These are phyloP conservation scores for Anthracocystis panici-leucophaei DNA, from an alignment of 1,284 basidiomycete genomes.

Conservation along the genomic window DNA sequence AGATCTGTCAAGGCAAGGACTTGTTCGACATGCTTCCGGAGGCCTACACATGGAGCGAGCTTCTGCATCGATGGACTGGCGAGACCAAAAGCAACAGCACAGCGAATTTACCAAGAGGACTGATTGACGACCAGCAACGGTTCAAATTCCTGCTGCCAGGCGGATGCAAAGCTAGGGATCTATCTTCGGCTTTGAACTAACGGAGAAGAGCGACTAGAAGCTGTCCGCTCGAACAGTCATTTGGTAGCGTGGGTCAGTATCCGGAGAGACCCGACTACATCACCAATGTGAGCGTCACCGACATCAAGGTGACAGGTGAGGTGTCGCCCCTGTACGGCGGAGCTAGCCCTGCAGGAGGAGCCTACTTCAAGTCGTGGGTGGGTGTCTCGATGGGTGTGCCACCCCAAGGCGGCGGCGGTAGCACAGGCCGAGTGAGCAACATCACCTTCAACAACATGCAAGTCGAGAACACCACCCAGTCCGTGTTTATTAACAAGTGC, in stretches of 20 bases:
- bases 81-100: constrained; percentile 69
- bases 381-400: constrained; percentile 5
- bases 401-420: constrained; percentile 8
- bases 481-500: constrained; percentile 18
- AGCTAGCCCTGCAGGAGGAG: neutral
- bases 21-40: constrained; percentile 76
- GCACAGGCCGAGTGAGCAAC: constrained; percentile 9
- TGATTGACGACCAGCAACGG: constrained; percentile 73
- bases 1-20: constrained; percentile 76
- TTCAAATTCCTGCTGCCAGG: constrained; percentile 76
- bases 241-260: constrained; percentile 12
- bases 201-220: neutral
- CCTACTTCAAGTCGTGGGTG: constrained; percentile 13
- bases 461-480: constrained; percentile 11
- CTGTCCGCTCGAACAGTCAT: neutral
- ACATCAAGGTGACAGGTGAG: constrained; percentile 6
- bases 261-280: constrained; percentile 11
- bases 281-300: constrained; percentile 11
- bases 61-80: constrained; percentile 35
- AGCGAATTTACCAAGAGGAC: constrained; percentile 74
- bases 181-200: constrained; percentile 9
- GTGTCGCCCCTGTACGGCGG: constrained; percentile 7
- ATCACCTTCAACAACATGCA: constrained; percentile 4
- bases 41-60: constrained; percentile 73
- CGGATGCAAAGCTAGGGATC: constrained; percentile 71